phyloP scores from a whole-genome alignment of 2,329 filamentous ascomycete genomes.

The Fusarium burgessii region DNA sequence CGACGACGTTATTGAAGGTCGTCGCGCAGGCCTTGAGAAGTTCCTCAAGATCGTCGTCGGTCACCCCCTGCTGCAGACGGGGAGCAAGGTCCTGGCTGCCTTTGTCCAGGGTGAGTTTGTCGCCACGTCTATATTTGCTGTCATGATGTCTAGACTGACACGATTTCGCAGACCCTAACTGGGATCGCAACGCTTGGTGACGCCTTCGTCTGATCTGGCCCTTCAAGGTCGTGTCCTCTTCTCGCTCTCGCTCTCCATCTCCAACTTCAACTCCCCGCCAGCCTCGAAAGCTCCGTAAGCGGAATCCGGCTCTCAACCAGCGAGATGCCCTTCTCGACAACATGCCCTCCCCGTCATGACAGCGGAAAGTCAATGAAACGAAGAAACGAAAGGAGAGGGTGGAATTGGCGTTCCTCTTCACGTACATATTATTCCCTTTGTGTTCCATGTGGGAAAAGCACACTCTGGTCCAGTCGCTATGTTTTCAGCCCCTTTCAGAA shows the following conservation, averaged over 20 bases:
- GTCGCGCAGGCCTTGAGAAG: slow-evolving; percentile 89
- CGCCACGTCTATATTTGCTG: slow-evolving; percentile 11
- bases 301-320: slow-evolving; percentile 33
- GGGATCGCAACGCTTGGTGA: slow-evolving; percentile 93
- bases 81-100: slow-evolving; percentile 93
- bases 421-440: slow-evolving; percentile 27
- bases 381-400: not conserved
- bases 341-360: slow-evolving; percentile 18
- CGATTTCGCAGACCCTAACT: slow-evolving; percentile 75
- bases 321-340: slow-evolving; percentile 39
- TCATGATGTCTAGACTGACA: slow-evolving; percentile 12
- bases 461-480: slow-evolving; percentile 15
- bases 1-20: slow-evolving; percentile 97
- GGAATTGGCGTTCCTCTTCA: slow-evolving; percentile 17
- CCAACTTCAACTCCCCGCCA: slow-evolving; percentile 26
- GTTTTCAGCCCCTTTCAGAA: not conserved
- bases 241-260: slow-evolving; percentile 29
- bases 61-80: slow-evolving; percentile 95
- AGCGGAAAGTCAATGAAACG: not conserved
- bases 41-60: slow-evolving; percentile 98
- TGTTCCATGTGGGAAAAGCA: slow-evolving; percentile 22
- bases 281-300: slow-evolving; percentile 47
- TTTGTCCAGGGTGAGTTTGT: slow-evolving; percentile 87
- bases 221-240: slow-evolving; percentile 34
- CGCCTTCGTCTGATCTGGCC: slow-evolving; percentile 41